These are phyloP conservation scores for Saccharomycopsis microspora DNA, from an alignment of 805 yeast species.

Conservation along the genomic window DNA sequence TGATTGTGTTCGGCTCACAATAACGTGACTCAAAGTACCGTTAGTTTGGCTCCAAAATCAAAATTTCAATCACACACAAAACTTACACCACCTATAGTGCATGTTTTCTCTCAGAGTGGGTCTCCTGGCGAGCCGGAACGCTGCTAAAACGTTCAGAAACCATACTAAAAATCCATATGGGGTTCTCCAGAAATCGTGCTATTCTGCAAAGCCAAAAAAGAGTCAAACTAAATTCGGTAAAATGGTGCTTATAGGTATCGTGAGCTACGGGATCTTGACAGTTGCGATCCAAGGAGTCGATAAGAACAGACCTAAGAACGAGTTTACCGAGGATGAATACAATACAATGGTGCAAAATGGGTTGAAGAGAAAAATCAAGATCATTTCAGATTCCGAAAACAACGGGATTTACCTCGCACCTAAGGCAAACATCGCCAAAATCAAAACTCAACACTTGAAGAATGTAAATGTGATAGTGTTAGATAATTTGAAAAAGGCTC, in stretches of 20 bases:
- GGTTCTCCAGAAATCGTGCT: too few species aligned
- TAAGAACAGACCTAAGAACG: conserved; percentile 19
- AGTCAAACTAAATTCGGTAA: neutral
- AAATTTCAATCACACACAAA: too few species aligned
- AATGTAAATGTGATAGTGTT: neutral
- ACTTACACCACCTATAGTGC: too few species aligned
- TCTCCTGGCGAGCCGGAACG: too few species aligned
- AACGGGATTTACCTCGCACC: neutral
- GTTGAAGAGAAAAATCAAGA: conserved; percentile 8
- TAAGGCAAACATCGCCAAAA: neutral
- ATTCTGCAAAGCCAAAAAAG: neutral
- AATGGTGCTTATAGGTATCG: conserved; percentile 18
- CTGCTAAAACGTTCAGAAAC: too few species aligned
- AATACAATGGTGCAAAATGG: conserved; percentile 7
- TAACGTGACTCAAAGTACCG: too few species aligned
- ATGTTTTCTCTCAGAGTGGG: too few species aligned
- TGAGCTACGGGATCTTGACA: conserved; percentile 24
- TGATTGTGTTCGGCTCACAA: too few species aligned
- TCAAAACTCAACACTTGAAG: neutral
- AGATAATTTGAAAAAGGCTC: neutral
- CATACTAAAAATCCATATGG: too few species aligned
- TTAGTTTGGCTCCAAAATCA: too few species aligned
- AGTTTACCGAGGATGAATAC: conserved; percentile 21
- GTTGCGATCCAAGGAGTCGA: conserved; percentile 21
- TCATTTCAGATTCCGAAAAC: conserved; percentile 1